Evolutionary conservation across 352 stramenopile species (phyloP).

Genomic region (Stramenopiles sp.): DNA sequence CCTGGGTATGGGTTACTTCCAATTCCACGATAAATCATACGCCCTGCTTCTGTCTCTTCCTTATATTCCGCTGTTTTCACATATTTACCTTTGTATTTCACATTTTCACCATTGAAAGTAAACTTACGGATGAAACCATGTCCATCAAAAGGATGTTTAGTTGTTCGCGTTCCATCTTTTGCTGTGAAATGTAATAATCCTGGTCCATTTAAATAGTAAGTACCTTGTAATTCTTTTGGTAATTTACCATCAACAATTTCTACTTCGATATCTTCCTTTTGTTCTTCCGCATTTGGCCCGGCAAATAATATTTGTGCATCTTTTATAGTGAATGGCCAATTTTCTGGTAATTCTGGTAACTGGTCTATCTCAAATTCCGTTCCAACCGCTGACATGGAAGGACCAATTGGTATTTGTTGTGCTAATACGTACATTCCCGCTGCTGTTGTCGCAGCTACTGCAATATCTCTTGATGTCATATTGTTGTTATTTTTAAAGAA

Average conservation of each 20-base stretch:
- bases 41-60: not conserved
- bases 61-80: not conserved
- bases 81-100: not conserved
- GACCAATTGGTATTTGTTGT: not conserved
- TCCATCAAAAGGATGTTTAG: not conserved
- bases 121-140: not conserved
- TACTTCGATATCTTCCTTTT: not conserved
- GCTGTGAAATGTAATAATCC: not conserved
- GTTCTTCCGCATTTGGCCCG: not conserved
- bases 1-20: not conserved
- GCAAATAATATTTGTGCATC: not conserved
- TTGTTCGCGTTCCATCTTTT: not conserved
- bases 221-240: not conserved
- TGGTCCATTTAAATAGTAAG: not conserved
- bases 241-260: not conserved
- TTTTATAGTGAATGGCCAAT: slow-evolving; percentile 7
- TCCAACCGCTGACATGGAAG: no score
- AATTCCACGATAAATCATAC: not conserved
- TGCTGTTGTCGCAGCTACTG: not conserved
- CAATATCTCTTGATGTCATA: not conserved
- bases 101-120: not conserved
- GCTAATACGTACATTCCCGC: not conserved
- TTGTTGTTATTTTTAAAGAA: no score
- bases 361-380: not conserved
- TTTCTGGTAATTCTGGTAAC: not conserved